Evolutionary conservation across 192 early-diverging fungal genomes (phyloP), one percentile per base, ranked within the genome.

Genomic region (Entomortierella parvispora): DNA sequence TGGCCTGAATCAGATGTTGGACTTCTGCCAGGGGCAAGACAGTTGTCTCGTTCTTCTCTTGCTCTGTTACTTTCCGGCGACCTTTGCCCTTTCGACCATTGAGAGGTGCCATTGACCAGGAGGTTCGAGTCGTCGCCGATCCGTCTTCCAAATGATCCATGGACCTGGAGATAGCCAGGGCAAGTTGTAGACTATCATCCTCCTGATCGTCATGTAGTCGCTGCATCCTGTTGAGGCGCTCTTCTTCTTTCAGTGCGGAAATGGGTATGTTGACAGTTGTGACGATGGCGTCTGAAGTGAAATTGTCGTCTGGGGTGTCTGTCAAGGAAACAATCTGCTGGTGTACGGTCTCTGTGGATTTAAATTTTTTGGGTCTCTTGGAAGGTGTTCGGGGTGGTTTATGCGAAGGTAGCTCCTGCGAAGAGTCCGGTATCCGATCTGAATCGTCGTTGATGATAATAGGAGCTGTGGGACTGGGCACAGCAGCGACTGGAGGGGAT

Each of bases 141-240:
- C 45, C 47, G 9, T 40, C 43, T 3, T 14, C 3, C 2, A 22
- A 26, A 4, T 33, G 57, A 0, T 48, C 32, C 34, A 68, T 42
- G 4, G 74, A 77, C 61, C 62, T 58, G n/a, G 74, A 77, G 1
- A 77, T 64, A 14, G 74, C 74, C 29, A 77, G 37, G 15, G 74
- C 74, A 28, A 77, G 33, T 23, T 77, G 74, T 17, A 77, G 49
- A 12, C 55, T 25, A 12, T 77, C 74, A 34, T 77, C 66, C 6
- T 68, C 44, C 42, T 77, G 74, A 40, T 77, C 74, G n/a, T 63
- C 53, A 12, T 64, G 60, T 17, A 68, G 18, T 14, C 66, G 53
- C 8, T 57, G 54, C 2, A 64, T 14, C 26, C 31, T 68, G 14
- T 52, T 56, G 2, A 67, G 17, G 8, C 58, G 65, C 5, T 40